phyloP scores from a whole-genome alignment of 2,329 filamentous ascomycete genomes.

The Penicillium fuscoglaucum region DNA sequence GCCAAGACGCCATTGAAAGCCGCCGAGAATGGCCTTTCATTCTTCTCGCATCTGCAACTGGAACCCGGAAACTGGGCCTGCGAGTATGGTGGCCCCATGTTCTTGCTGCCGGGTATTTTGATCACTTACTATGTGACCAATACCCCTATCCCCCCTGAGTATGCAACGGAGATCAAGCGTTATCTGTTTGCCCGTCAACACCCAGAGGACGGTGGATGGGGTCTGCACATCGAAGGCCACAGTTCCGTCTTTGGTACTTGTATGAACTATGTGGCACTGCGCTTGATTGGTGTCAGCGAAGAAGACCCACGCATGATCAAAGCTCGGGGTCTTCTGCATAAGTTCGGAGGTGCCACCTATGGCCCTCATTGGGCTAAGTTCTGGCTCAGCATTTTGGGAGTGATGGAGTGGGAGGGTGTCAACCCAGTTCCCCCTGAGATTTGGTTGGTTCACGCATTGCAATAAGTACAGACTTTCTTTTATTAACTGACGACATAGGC shows the following conservation, averaged over 20 bases:
- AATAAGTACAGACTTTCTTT: neutral
- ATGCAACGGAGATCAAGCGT: slow-evolving; percentile 84
- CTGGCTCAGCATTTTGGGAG: slow-evolving; percentile 82
- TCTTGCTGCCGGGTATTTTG: slow-evolving; percentile 81
- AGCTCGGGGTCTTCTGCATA: slow-evolving; percentile 78
- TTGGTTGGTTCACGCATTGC: slow-evolving; percentile 57
- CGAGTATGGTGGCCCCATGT: slow-evolving; percentile 98
- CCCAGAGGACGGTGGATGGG: slow-evolving; percentile 92
- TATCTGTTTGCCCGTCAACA: slow-evolving; percentile 86
- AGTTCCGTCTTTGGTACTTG: slow-evolving; percentile 87
- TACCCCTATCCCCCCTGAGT: slow-evolving; percentile 76
- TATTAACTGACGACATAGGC: slow-evolving; percentile 39
- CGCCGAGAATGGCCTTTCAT: slow-evolving; percentile 78
- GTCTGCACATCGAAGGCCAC: slow-evolving; percentile 89
- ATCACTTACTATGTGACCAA: slow-evolving; percentile 86
- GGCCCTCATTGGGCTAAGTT: slow-evolving; percentile 97
- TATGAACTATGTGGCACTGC: slow-evolving; percentile 81
- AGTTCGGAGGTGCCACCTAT: slow-evolving; percentile 78
- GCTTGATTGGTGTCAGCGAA: slow-evolving; percentile 77
- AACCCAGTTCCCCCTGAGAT: slow-evolving; percentile 92
- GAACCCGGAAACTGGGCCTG: slow-evolving; percentile 92
- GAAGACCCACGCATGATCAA: slow-evolving; percentile 84
- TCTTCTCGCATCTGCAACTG: slow-evolving; percentile 87
- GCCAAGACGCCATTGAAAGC: slow-evolving; percentile 73
- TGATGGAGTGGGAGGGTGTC: slow-evolving; percentile 86